phyloP scores from a whole-genome alignment of 106 monocot species.

The Hemerocallis citrina region DNA sequence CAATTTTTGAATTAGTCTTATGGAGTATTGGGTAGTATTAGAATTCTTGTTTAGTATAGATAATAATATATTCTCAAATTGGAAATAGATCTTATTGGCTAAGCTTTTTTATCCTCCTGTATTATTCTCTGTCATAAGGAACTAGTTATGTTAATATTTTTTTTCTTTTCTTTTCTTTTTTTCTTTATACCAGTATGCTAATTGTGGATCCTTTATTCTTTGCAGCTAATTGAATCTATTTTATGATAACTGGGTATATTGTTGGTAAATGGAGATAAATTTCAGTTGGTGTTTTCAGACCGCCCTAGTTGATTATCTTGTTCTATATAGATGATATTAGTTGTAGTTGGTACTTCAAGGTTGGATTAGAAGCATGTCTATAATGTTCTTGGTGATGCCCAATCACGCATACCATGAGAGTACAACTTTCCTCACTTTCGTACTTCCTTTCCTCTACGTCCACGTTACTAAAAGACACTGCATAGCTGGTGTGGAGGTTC shows the following conservation, averaged over 20 bases:
- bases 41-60: too few relatives aligned
- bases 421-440: constrained; percentile 6
- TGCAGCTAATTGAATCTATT: constrained; percentile 7
- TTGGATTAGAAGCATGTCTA: constrained; percentile 28
- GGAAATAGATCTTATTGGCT: too few relatives aligned
- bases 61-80: too few relatives aligned
- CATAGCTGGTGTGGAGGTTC: constrained; percentile 13
- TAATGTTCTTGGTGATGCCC: constrained; percentile 35
- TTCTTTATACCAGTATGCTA: not conserved
- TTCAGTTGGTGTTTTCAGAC: not conserved
- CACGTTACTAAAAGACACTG: constrained; percentile 17
- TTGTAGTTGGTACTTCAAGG: constrained; percentile 14
- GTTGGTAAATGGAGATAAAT: constrained; percentile 21
- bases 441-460: constrained; percentile 6
- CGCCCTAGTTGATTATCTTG: not conserved
- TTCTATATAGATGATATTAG: constrained; percentile 21
- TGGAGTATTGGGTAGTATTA: too few relatives aligned
- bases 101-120: too few relatives aligned
- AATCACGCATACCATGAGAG: constrained; percentile 31
- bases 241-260: not conserved
- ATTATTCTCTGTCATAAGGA: not conserved
- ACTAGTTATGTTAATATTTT: not conserved
- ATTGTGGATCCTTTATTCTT: not conserved
- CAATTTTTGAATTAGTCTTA: too few relatives aligned
- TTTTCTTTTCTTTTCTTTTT: not conserved